These are phyloP conservation scores for Podosphaera xanthii DNA, from an alignment of 2,329 filamentous ascomycete genomes.

Conservation along the genomic window DNA sequence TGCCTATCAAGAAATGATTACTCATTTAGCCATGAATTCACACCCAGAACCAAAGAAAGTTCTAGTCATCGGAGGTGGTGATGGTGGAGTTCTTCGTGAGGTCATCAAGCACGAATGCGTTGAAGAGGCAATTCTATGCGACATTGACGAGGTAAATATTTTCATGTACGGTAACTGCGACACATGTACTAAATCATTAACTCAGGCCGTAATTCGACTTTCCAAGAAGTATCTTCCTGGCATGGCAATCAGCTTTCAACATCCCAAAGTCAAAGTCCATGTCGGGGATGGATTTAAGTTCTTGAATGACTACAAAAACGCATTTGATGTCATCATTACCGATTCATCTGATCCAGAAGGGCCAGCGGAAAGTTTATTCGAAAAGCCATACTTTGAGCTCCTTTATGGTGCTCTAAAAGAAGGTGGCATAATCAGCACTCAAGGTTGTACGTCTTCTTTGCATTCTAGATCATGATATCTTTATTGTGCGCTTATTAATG, in stretches of 20 bases:
- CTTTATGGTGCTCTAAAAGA: conserved; percentile 73
- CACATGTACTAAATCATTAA: conserved; percentile 3
- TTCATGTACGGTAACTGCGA: background rate
- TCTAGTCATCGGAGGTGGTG: conserved; percentile 90
- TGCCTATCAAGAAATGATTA: conserved; percentile 99
- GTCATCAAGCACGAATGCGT: conserved; percentile 97
- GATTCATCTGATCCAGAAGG: conserved; percentile 96
- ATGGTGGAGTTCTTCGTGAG: conserved; percentile 92
- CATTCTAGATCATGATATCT: conserved; percentile 4
- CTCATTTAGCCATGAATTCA: conserved; percentile 92
- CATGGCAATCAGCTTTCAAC: conserved; percentile 82
- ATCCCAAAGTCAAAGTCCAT: conserved; percentile 82
- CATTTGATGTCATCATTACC: conserved; percentile 98
- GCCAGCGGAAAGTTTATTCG: conserved; percentile 85
- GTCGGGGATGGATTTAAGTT: conserved; percentile 98
- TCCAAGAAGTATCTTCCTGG: conserved; percentile 93
- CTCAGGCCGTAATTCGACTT: conserved; percentile 75
- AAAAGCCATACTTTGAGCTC: conserved; percentile 97
- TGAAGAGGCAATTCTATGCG: conserved; percentile 87
- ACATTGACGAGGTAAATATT: conserved; percentile 66
- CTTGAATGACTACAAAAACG: conserved; percentile 85
- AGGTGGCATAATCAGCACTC: conserved; percentile 95
- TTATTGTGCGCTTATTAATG: background rate
- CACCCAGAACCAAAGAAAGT: conserved; percentile 98
- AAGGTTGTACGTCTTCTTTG: conserved; percentile 94